Conservation (phyloP, 371 early-diverging fungal genomes). For the Catenaria anguillulae region DNA sequence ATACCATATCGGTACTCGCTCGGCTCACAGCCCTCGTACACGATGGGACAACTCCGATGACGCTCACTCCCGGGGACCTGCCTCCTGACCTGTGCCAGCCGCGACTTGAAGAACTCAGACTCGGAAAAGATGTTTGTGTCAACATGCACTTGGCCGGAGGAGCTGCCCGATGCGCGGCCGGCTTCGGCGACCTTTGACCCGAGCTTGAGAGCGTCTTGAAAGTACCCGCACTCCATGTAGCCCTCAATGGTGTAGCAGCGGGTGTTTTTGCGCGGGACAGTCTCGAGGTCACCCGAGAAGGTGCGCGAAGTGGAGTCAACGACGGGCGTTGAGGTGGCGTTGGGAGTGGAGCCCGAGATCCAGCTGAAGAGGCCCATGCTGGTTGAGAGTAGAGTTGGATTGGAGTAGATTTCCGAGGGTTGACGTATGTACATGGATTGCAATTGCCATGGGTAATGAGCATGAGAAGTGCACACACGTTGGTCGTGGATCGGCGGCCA, state of each 20-base stretch:
- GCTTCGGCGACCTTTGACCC: not conserved
- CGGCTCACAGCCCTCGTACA: slow-evolving; percentile 4
- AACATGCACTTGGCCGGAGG: not conserved
- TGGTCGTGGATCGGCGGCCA: too few species aligned
- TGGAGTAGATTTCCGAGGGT: too few species aligned
- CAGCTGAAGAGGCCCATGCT: too few species aligned
- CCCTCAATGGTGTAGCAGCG: slow-evolving; percentile 3
- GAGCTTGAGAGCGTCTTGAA: not conserved
- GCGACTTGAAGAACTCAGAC: not conserved
- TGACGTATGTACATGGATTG: too few species aligned
- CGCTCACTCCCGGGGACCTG: not conserved
- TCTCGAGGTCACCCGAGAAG: slow-evolving; percentile 1
- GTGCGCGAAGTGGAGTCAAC: too few species aligned
- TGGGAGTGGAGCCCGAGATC: too few species aligned
- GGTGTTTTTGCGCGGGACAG: not conserved
- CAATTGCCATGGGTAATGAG: too few species aligned
- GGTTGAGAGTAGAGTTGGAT: too few species aligned
- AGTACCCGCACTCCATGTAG: not conserved
- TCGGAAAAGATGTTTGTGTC: slow-evolving; percentile 3
- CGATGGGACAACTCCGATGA: not conserved
- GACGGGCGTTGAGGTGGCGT: too few species aligned
- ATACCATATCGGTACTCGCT: not conserved
- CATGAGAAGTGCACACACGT: too few species aligned
- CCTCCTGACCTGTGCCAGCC: not conserved
- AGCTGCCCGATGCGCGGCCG: too few species aligned